phyloP scores from a whole-genome alignment of 352 stramenopile genomes.

The Globisporangium paroecandrum region DNA sequence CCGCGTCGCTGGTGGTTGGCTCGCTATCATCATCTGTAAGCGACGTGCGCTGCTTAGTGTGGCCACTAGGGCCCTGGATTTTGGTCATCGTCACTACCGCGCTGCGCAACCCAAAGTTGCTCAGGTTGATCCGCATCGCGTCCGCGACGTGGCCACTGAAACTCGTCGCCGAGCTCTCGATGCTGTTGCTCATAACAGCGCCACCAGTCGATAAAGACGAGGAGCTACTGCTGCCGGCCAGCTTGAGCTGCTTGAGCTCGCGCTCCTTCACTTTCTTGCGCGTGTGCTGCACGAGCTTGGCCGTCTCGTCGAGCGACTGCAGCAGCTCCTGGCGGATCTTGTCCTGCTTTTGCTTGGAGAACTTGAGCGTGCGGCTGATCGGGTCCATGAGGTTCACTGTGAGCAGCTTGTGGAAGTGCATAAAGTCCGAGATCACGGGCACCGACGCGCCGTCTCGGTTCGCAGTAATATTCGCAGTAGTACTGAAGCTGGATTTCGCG shows the following conservation, averaged over 20 bases:
- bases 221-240: not conserved
- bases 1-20: not conserved
- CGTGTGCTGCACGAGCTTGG: constrained; percentile 19
- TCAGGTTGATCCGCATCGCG: constrained; percentile 17
- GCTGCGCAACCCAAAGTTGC: constrained; percentile 25
- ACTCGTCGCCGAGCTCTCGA: not conserved
- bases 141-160: constrained; percentile 4
- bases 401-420: constrained; percentile 34
- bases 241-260: constrained; percentile 20
- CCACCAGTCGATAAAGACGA: not conserved
- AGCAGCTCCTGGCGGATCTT: constrained; percentile 39
- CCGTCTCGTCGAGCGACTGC: constrained; percentile 33
- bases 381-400: constrained; percentile 42
- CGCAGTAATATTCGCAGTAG: not conserved
- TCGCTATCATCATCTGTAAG: not conserved
- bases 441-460: not conserved
- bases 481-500: not conserved
- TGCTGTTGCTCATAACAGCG: not conserved
- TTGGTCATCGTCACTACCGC: constrained; percentile 21
- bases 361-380: constrained; percentile 49
- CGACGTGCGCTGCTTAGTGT: constrained; percentile 8
- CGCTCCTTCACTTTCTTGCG: constrained; percentile 23
- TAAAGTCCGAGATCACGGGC: constrained; percentile 24
- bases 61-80: not conserved
- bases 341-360: constrained; percentile 45